Base-by-base conservation (phyloP, 139 green algal genomes). In the Yamagishiella unicocca region DNA sequence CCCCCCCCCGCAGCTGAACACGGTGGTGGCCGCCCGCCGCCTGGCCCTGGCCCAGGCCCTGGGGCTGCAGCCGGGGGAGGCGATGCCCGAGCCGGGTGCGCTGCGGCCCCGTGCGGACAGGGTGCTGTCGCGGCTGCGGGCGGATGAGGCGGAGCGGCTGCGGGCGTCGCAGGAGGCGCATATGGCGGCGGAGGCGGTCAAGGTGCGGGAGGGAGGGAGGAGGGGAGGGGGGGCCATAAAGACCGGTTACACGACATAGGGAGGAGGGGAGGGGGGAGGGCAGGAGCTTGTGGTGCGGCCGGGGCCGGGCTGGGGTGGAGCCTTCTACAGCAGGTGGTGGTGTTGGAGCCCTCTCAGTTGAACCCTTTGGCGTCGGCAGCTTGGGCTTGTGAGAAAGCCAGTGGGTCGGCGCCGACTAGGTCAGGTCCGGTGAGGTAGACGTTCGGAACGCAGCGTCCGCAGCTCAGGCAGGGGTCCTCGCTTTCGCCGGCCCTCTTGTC, bases 131-230 rank as follows among this genome's bases (percentile, higher is more conserved):
- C 37, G 25, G 53, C 77, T 74, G 38, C 5, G 43, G 53, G 55
- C 55, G 55, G 25, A 84, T 5, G 58, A 84, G 54, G 77, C 77
- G 58, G 50, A 67, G 35, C 33, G 37, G 55, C 77, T 74, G 55
- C n/a, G 4, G 77, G 58, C 37, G 1, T 22, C 25, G 25, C 77
- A 84, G 55, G 25, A 73, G 38, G 77, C 77, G 38, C 38, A 73
- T 38, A 29, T 1, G 55, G 54, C 25, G 54, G 55, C 55, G 55
- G 35, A 84, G 55, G 58, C 55, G 38, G 77, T 58, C 4, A 84
- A 72, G 77, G 77, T 72, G 76, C 5, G 76, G 2, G 19, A 37
- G 33, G 37, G 19, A 7, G 9, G 37, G 1, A 35, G 61, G 61
- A n/a, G n/a, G n/a, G n/a, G n/a, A n/a, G n/a, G n/a, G n/a, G n/a